These are phyloP conservation scores for Cladosporium oxysporum DNA, from an alignment of 2,329 filamentous ascomycete genomes.

Conservation along the genomic window DNA sequence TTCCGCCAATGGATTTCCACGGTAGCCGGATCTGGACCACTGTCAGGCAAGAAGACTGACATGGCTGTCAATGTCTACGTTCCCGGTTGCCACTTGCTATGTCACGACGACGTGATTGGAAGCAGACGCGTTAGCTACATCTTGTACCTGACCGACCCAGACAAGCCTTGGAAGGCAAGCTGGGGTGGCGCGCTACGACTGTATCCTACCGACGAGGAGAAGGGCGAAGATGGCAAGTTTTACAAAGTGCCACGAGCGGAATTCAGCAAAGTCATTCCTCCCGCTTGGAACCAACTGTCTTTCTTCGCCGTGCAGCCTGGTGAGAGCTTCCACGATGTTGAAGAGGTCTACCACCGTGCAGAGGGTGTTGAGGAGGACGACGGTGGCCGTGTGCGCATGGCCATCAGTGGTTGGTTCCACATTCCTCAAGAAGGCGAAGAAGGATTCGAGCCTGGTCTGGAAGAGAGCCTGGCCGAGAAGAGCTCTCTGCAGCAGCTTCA, in stretches of 20 bases:
- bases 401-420: constrained; percentile 98
- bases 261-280: constrained; percentile 79
- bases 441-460: constrained; percentile 82
- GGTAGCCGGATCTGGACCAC: constrained; percentile 80
- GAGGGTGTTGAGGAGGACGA: constrained; percentile 63
- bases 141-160: constrained; percentile 90
- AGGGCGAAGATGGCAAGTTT: constrained; percentile 64
- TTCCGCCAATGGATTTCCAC: constrained; percentile 88
- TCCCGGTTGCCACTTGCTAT: constrained; percentile 90
- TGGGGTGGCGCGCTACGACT: constrained; percentile 92
- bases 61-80: constrained; percentile 99
- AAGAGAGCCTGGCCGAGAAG: constrained; percentile 83
- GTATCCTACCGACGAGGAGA: constrained; percentile 70
- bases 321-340: constrained; percentile 98
- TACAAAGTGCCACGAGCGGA: constrained; percentile 81
- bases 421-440: constrained; percentile 94
- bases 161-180: constrained; percentile 82
- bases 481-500: constrained; percentile 92
- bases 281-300: constrained; percentile 94
- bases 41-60: constrained; percentile 93
- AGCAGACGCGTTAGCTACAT: constrained; percentile 95
- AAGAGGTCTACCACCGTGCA: constrained; percentile 82
- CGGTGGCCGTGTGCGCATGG: constrained; percentile 84
- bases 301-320: constrained; percentile 98
- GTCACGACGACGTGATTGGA: constrained; percentile 99